Evolutionary conservation across 2,329 filamentous ascomycete genomes (phyloP), one percentile per base, ranked within the genome.

Genomic region (Periconia sp.): DNA sequence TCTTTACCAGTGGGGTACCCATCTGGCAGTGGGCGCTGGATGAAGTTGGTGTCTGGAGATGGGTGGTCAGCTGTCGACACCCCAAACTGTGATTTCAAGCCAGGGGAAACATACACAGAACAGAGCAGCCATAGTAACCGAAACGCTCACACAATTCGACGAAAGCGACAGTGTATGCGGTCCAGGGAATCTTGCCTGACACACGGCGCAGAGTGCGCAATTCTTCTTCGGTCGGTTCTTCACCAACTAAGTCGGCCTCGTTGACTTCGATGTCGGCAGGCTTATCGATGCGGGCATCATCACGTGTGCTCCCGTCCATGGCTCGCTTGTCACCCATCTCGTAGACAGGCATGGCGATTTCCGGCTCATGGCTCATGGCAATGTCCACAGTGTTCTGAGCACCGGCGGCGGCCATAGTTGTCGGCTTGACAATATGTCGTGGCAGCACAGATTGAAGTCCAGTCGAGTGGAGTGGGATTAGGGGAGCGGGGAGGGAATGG

Each of bases 101-200:
- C 37, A 13, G 0, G 14, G 43, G 19, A 40, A 41, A 67, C 79
- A 59, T 78, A 82, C 87, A 89, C 30, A 90, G 78, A 31, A 86
- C 81, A 42, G 84, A 82, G 5, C 85, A 86, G 50, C 88, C 89
- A 66, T 91, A 91, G 82, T 90, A 92, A 14, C 85, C 88, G 75
- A 90, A 90, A 46, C 88, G 85, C 76, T 92, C 89, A 75, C 86
- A 89, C 52, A 90, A 76, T 74, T 92, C 89, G 54, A 89, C 84
- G 57, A 90, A 85, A 45, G 86, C 87, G 54, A 92, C 83, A 23
- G 85, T 86, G 74, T 85, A 91, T 53, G 87, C 82, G 50, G 80
- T 76, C 81, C 82, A 85, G 46, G 85, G 85, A 56, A 91, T 83
- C 65, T 79, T 80, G 60, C 84, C 86, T 13, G 85, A 83, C 19